Evolutionary conservation across 306 rosid species (phyloP).

Genomic region (Senna tora): DNA sequence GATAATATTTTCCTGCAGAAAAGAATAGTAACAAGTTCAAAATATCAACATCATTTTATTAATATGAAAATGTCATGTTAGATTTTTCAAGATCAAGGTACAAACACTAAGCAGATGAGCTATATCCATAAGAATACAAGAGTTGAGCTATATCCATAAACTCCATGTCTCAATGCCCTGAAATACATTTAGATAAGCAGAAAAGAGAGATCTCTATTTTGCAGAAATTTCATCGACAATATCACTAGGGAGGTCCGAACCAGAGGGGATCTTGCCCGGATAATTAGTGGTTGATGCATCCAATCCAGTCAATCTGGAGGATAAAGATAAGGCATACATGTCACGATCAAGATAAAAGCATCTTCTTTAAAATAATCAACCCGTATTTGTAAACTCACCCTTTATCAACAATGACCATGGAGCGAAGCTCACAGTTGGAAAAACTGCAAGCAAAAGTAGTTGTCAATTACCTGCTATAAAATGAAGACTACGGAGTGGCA

Average conservation of each 20-base stretch:
- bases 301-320: constrained; percentile 64
- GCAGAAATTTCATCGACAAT: constrained; percentile 37
- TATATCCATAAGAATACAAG: constrained; percentile 3
- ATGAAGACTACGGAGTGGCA: too few relatives aligned
- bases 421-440: constrained; percentile 56
- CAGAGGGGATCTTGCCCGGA: constrained; percentile 70
- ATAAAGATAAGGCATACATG: constrained; percentile 35
- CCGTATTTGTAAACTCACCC: constrained; percentile 40
- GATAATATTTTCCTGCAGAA: constrained; percentile 20
- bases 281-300: constrained; percentile 59
- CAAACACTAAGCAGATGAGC: not conserved
- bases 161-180: constrained; percentile 19
- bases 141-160: constrained; percentile 17
- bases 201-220: constrained; percentile 37
- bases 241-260: constrained; percentile 62
- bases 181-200: constrained; percentile 29
- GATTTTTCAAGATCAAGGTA: constrained; percentile 16
- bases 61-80: constrained; percentile 32
- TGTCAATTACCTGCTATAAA: too few relatives aligned
- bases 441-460: constrained; percentile 38
- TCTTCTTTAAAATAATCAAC: not conserved
- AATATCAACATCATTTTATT: constrained; percentile 23
- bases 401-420: constrained; percentile 51
- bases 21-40: constrained; percentile 12
- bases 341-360: constrained; percentile 1